A percentile compares a stretch with the other conserved stretches of the same genome.
Conservation (phyloP, 495 filamentous ascomycete species). For the Lasiosphaeria hispida region DNA sequence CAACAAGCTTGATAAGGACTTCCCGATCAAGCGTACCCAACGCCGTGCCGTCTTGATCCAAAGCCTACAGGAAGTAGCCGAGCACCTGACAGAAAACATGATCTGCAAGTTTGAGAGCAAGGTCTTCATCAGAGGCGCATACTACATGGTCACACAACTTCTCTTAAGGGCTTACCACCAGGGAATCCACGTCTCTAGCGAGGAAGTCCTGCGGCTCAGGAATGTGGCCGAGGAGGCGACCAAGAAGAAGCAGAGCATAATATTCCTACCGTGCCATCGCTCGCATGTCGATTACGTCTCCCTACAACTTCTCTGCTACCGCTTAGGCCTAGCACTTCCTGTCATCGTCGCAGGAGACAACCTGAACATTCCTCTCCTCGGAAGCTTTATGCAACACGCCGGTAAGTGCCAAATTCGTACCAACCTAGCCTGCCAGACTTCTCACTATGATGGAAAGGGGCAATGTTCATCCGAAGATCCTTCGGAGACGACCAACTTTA, state of each 20-base stretch:
- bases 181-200: conserved; percentile 94
- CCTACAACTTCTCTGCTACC: conserved; percentile 90
- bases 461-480: conserved; percentile 92
- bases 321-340: conserved; percentile 81
- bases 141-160: conserved; percentile 84
- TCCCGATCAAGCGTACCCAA: conserved; percentile 57
- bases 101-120: conserved; percentile 99
- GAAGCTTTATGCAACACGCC: conserved; percentile 88
- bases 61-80: conserved; percentile 67
- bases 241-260: conserved; percentile 87
- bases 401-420: conserved; percentile 43
- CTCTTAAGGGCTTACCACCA: conserved; percentile 93
- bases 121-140: conserved; percentile 84
- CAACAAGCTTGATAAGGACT: conserved; percentile 52
- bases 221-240: conserved; percentile 78
- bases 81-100: conserved; percentile 87
- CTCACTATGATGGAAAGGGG: conserved; percentile 53
- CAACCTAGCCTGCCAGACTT: no score
- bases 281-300: conserved; percentile 96
- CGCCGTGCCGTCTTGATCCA: conserved; percentile 57
- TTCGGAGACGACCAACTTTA: conserved; percentile 94
- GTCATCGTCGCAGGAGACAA: conserved; percentile 97
- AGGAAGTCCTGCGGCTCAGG: conserved; percentile 81
- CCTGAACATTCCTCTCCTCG: conserved; percentile 87
- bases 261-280: conserved; percentile 91